These are phyloP conservation scores for Fusarium odoratissimum DNA, from an alignment of 2,329 filamentous ascomycete genomes.

Conservation along the genomic window DNA sequence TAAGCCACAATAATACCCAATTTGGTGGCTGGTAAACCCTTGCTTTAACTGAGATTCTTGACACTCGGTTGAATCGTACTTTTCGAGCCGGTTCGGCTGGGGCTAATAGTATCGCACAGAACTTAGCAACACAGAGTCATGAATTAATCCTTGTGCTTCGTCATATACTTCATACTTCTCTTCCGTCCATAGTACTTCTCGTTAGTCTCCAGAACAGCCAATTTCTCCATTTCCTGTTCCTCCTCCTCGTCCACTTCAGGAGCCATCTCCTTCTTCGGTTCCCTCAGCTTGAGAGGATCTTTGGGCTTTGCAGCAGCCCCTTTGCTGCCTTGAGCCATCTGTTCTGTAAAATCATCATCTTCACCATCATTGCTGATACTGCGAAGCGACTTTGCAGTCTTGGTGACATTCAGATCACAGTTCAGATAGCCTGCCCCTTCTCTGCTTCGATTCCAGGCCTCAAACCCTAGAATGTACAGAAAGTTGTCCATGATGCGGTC, in stretches of 20 bases:
- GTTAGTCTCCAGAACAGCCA: not conserved
- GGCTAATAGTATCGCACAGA: no score
- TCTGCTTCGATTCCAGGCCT: slow-evolving; percentile 7
- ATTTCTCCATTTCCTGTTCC: not conserved
- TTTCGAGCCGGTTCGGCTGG: no score
- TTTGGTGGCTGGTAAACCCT: not conserved
- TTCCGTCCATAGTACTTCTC: slow-evolving; percentile 5
- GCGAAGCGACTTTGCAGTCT: not conserved
- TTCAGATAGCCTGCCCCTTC: not conserved
- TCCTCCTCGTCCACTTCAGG: not conserved
- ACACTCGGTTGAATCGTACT: no score
- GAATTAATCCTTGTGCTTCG: not conserved
- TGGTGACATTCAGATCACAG: not conserved
- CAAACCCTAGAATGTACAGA: not conserved
- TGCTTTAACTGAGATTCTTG: not conserved
- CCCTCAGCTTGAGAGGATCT: slow-evolving; percentile 3
- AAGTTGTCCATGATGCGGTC: not conserved
- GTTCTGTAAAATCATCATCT: fast-evolving
- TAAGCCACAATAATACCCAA: not conserved
- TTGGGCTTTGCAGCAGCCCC: fast-evolving
- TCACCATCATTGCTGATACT: fast-evolving
- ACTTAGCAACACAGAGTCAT: no score
- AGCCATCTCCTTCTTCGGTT: not conserved
- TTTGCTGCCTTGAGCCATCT: fast-evolving
- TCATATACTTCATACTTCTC: slow-evolving; percentile 1